Base-by-base conservation (phyloP, 164 flowering plant species). In the Houttuynia cordata region DNA sequence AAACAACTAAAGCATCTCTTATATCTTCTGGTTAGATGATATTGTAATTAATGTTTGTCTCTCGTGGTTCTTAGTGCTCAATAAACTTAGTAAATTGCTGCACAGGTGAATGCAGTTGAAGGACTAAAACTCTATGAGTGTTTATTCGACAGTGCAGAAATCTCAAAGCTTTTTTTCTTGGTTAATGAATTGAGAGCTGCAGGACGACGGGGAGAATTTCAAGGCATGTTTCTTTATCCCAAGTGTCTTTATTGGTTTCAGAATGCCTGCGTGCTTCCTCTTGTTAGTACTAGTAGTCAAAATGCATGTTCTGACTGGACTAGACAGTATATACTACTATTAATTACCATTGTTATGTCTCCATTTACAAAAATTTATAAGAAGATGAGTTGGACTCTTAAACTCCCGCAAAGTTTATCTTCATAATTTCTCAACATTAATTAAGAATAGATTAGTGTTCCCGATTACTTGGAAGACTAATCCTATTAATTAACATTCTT, bases 131-230 rank as follows among this genome's bases (percentile, higher is more conserved):
- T 84, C 70, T 88, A 79, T 70, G 88, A 84, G 66, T 78, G 80
- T 10, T 64, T 86, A 3, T 57, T 76, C 59, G 79, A 76, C 67
- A 77, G 59, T 25, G 67, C 80, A 10, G 88, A 84, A 72, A 77
- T 86, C 59, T 75, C 85, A 55, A 79, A 72, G 64, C 71, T 91
- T 64, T 65, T 79, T 55, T 75, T 78, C 20, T 62, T 84, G 74
- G 89, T 74, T 24, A 81, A 86, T 79, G 97, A 88, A 68, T 63
- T 86, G 70, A 88, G 89, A 76, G 72, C 81, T 64, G 76, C 91
- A 1, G 97, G 97, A 50, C 78, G 71, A 60, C 79, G 74, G 70
- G 93, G 93, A 62, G 84, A 88, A 24, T 69, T 83, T 58, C 88
- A 78, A 88, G 97, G 97, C 73, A 83, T 84, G 90, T 75, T 59